These are phyloP conservation scores for Pestalotiopsis sp. DNA, from an alignment of 2,329 filamentous ascomycete species.

Conservation along the genomic window DNA sequence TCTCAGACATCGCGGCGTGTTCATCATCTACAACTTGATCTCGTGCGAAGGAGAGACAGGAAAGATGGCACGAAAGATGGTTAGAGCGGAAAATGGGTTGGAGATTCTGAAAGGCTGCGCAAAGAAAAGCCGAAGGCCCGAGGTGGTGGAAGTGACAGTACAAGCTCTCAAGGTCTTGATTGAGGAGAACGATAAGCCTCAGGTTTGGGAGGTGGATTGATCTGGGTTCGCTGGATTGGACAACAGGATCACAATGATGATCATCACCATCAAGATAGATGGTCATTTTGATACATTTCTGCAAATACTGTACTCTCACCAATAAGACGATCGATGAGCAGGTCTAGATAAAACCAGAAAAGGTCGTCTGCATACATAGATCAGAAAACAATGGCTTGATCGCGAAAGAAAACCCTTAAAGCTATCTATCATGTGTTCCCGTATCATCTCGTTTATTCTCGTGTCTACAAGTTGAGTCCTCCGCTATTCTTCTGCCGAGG, in stretches of 20 bases:
- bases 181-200: constrained; percentile 33
- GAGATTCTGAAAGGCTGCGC: constrained; percentile 71
- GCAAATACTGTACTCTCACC: background rate
- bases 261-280: background rate
- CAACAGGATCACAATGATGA: background rate
- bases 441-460: background rate
- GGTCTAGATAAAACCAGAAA: background rate
- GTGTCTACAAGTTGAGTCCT: constrained; percentile 49
- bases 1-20: constrained; percentile 72
- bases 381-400: background rate
- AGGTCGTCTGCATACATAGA: background rate
- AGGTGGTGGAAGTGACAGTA: constrained; percentile 72
- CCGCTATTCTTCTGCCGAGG: constrained; percentile 73
- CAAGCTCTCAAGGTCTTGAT: constrained; percentile 73
- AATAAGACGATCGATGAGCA: no score
- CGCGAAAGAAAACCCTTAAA: background rate
- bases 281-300: background rate
- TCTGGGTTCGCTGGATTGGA: background rate
- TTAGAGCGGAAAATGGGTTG: constrained; percentile 66
- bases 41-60: constrained; percentile 68
- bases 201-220: constrained; percentile 12
- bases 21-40: constrained; percentile 75
- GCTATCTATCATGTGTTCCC: background rate
- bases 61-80: constrained; percentile 57
- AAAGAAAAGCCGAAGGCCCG: constrained; percentile 67